Evolutionary conservation across 208 protist genomes (phyloP).

Genomic region (Leishmania lainsoni): DNA sequence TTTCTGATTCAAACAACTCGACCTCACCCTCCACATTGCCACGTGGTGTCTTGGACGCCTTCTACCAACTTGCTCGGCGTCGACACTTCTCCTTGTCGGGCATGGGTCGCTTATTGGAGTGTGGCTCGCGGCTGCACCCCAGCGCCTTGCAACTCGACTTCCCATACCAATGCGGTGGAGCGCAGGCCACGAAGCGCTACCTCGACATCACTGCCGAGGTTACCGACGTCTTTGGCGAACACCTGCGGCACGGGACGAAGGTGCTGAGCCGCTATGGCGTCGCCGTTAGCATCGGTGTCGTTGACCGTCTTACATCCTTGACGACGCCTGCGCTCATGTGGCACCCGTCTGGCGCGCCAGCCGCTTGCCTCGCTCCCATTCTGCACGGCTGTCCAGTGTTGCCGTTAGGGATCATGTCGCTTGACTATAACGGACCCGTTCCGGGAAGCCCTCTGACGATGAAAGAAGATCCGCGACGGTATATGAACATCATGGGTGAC

Average conservation of each 20-base stretch:
- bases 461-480: slow-evolving; percentile 57
- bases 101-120: slow-evolving; percentile 39
- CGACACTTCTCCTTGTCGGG: slow-evolving; percentile 61
- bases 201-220: slow-evolving; percentile 72
- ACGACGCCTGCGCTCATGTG: slow-evolving; percentile 55
- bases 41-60: slow-evolving; percentile 39
- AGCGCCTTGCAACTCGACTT: slow-evolving; percentile 66
- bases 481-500: slow-evolving; percentile 55
- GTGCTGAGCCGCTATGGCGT: slow-evolving; percentile 80
- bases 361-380: slow-evolving; percentile 71
- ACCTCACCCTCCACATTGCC: background rate
- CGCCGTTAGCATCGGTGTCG: slow-evolving; percentile 71
- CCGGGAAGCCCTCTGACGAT: slow-evolving; percentile 43
- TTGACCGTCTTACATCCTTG: slow-evolving; percentile 24
- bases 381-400: slow-evolving; percentile 59
- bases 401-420: slow-evolving; percentile 51
- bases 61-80: slow-evolving; percentile 55
- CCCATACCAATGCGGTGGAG: slow-evolving; percentile 78
- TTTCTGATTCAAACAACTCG: background rate
- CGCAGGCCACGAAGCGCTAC: slow-evolving; percentile 71
- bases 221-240: slow-evolving; percentile 34
- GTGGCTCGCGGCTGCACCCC: slow-evolving; percentile 48
- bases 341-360: slow-evolving; percentile 73
- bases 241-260: slow-evolving; percentile 64
- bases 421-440: slow-evolving; percentile 80